Evolutionary conservation across 805 yeast genomes (phyloP), one percentile per base, ranked within the genome.

Genomic region (Teunomyces aglyptinius): DNA sequence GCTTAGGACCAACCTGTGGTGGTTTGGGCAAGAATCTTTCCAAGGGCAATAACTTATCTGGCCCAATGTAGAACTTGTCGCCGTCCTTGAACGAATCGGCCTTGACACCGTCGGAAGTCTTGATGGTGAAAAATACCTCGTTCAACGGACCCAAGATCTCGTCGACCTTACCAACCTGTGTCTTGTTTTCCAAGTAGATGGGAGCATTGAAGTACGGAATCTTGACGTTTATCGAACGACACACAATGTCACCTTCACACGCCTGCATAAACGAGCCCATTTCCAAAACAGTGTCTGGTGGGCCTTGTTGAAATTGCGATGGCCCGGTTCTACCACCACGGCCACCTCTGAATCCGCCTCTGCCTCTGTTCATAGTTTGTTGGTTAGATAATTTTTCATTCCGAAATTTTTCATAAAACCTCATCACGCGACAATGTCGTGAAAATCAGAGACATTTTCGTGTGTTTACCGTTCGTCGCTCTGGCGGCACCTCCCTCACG

Each of bases 201-300:
- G 99, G 99, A 22, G 99, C 99, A 73, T 94, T 94, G 81, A 94
- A 94, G 70, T 92, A 94, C 61, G 99, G 99, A 57, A 94, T 78
- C 76, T 92, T 92, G 48, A 89, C 83, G 68, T 94, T 94, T 61
- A 88, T 87, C 41, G 97, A 90, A 63, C 91, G 88, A 75, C 98
- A 94, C 47, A 94, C 96, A 64, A 94, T 87, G 64, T 94, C 99
- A 49, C 96, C 97, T 71, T 94, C 99, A 68, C 97, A 90, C 11
- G 94, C 78, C 65, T 91, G 96, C 65, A 89, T 57, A 65, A 90
- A 94, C 19, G 88, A 67, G 51, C 99, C 99, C 95, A 94, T 87
- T 71, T 91, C 98, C 59, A 87, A 76, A 22, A 94, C 97, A 47
- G 82, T 74, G 56, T 92, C 99, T 63, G 99, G 99, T 35, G 99